These are phyloP conservation scores for Nakazawaea wickerhamii DNA, from an alignment of 805 yeast species.

Conservation along the genomic window DNA sequence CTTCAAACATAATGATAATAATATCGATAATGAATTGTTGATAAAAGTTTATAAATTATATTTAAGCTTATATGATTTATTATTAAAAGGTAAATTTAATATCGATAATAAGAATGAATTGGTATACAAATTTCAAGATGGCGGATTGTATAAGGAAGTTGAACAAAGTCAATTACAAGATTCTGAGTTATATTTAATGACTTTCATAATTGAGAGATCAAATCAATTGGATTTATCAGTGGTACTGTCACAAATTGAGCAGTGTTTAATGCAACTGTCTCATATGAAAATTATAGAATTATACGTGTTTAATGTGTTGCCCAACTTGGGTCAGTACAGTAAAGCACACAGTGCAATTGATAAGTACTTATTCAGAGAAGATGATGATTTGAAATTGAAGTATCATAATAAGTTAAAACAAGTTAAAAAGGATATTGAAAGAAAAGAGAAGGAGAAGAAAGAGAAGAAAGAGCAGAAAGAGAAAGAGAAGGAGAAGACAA, in stretches of 20 bases:
- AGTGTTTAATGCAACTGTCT: too few species aligned
- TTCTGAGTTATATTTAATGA: conserved; percentile 24
- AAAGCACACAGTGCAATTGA: conserved; percentile 16
- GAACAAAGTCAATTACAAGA: conserved; percentile 15
- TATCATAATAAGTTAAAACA: conserved; percentile 1
- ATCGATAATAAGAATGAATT: not conserved
- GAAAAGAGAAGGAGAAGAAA: not conserved
- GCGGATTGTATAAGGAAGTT: conserved; percentile 20
- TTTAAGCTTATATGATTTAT: conserved; percentile 24
- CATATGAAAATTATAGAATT: conserved; percentile 20
- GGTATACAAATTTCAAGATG: conserved; percentile 18
- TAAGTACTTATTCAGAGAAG: conserved; percentile 3
- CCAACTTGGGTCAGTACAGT: conserved; percentile 16
- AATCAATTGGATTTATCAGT: conserved; percentile 20
- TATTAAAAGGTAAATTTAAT: conserved; percentile 19
- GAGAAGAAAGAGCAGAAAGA: not conserved
- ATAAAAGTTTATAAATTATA: conserved; percentile 23
- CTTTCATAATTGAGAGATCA: conserved; percentile 25
- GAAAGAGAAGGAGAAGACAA: conserved; percentile 3
- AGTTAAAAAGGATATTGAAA: not conserved
- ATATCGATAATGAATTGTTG: conserved; percentile 5
- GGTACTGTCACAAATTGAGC: conserved; percentile 21
- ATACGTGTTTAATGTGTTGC: conserved; percentile 21
- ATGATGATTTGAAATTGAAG: conserved; percentile 6
- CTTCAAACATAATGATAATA: conserved; percentile 15